A percentile compares a stretch with the other conserved stretches of the same genome.
Conservation (phyloP, 331 rosid genomes). For the Pyrus hybrid region DNA sequence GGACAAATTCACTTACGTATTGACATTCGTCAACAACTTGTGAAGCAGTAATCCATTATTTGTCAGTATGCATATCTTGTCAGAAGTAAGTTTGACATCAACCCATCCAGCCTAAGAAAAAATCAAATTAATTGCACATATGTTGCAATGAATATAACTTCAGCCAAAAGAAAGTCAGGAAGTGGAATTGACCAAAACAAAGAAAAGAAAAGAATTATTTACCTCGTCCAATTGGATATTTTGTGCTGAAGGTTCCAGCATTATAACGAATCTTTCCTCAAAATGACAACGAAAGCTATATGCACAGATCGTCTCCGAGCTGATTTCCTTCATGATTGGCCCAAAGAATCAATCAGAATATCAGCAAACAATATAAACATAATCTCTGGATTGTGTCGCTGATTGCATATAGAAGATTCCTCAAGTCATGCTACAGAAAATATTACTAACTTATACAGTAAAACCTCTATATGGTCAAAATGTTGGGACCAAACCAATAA, state of each 20-base stretch:
- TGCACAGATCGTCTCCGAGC: constrained; percentile 42
- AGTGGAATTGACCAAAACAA: background rate
- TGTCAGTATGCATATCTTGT: background rate
- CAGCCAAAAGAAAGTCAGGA: background rate
- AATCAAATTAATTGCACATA: constrained; percentile 1
- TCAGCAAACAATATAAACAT: constrained; percentile 1
- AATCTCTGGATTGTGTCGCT: background rate
- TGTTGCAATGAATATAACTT: constrained; percentile 8
- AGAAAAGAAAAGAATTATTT: background rate
- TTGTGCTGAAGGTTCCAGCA: constrained; percentile 51
- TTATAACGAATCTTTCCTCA: constrained; percentile 48
- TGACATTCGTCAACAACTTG: background rate
- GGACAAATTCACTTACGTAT: background rate
- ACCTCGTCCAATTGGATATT: constrained; percentile 70
- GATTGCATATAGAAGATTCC: background rate
- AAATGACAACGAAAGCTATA: constrained; percentile 46
- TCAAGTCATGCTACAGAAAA: constrained; percentile 5
- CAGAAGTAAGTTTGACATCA: background rate
- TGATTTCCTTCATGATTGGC: constrained; percentile 43
- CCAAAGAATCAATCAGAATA: constrained; percentile 19
- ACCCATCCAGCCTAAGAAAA: background rate
- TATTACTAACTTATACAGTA: background rate
- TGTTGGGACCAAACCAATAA: too few species aligned
- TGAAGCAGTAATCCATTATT: background rate
- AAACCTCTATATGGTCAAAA: too few species aligned